Conservation (phyloP, 495 filamentous ascomycete species). For the Xylaria bambusicola region DNA sequence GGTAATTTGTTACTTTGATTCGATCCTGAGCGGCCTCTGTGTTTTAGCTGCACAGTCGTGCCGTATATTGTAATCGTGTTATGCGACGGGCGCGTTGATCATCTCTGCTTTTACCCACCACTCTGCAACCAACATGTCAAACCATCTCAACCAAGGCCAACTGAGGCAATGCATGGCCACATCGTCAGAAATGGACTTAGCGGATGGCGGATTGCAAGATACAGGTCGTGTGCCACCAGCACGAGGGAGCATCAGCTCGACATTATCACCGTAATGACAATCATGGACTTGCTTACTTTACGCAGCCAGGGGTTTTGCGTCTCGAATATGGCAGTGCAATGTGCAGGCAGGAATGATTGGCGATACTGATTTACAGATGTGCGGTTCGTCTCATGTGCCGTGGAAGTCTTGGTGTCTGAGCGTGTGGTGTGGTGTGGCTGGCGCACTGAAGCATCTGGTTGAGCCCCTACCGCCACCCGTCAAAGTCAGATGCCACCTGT, state of each 20-base stretch:
- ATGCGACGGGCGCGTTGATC: conserved; percentile 5
- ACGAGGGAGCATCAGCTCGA: neutral
- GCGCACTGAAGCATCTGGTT: neutral
- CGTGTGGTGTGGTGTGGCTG: too few relatives aligned
- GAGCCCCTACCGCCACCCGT: too few relatives aligned
- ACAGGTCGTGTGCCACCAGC: neutral
- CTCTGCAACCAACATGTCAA: neutral
- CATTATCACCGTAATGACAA: neutral
- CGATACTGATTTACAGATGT: conserved; percentile 18
- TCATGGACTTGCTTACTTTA: neutral
- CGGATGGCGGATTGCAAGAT: conserved; percentile 3
- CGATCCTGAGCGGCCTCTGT: conserved; percentile 9
- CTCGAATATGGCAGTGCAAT: neutral
- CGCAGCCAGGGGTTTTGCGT: neutral
- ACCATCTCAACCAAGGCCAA: conserved; percentile 1
- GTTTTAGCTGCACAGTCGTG: conserved; percentile 7
- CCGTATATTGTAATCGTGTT: neutral
- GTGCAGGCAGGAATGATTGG: conserved; percentile 1
- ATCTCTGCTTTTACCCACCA: conserved; percentile 9
- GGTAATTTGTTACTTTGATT: neutral
- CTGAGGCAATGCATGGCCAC: neutral
- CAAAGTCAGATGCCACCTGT: too few relatives aligned
- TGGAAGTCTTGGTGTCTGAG: neutral
- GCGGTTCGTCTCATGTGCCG: conserved; percentile 3
- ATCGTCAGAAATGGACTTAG: conserved; percentile 2